phyloP scores from a whole-genome alignment of 768 basidiomycete genomes.

The Lentinula edodes region DNA sequence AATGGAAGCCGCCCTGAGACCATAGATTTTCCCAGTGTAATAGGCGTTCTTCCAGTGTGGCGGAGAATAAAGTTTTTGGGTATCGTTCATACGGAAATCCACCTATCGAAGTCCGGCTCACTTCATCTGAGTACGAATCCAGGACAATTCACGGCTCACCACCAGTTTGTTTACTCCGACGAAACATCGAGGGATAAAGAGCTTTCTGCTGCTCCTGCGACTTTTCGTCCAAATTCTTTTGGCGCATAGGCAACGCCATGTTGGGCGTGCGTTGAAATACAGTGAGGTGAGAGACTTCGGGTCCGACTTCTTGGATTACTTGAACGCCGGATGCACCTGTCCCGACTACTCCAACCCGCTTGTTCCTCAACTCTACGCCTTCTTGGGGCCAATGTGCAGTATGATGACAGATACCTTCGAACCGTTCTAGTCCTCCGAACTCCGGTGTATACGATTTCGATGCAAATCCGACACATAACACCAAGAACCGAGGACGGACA shows the following conservation, averaged over 20 bases:
- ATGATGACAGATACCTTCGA: not conserved
- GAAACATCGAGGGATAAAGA: slow-evolving; percentile 15
- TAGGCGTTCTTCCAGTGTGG: slow-evolving; percentile 10
- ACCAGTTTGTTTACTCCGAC: slow-evolving; percentile 15
- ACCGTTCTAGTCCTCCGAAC: not conserved
- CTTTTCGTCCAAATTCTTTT: slow-evolving; percentile 9
- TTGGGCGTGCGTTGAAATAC: slow-evolving; percentile 25
- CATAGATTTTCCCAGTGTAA: slow-evolving; percentile 10
- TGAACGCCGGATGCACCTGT: slow-evolving; percentile 11
- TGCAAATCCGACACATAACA: slow-evolving; percentile 11
- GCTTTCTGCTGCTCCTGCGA: slow-evolving; percentile 12
- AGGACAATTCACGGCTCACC: not conserved
- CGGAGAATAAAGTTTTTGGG: slow-evolving; percentile 1
- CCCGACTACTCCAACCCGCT: slow-evolving; percentile 5
- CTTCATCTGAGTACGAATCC: not conserved
- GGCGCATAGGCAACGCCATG: slow-evolving; percentile 17
- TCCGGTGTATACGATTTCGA: slow-evolving; percentile 5
- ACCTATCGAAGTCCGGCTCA: not conserved
- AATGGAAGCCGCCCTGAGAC: slow-evolving; percentile 9
- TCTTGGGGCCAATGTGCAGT: slow-evolving; percentile 3
- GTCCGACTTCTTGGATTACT: slow-evolving; percentile 18
- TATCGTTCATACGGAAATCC: not conserved
- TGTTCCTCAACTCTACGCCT: not conserved
- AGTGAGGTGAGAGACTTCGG: slow-evolving; percentile 15
- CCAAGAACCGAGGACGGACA: slow-evolving; percentile 10